phyloP scores from a whole-genome alignment of 116 monocot genomes.

The Phalaenopsis hybrid region DNA sequence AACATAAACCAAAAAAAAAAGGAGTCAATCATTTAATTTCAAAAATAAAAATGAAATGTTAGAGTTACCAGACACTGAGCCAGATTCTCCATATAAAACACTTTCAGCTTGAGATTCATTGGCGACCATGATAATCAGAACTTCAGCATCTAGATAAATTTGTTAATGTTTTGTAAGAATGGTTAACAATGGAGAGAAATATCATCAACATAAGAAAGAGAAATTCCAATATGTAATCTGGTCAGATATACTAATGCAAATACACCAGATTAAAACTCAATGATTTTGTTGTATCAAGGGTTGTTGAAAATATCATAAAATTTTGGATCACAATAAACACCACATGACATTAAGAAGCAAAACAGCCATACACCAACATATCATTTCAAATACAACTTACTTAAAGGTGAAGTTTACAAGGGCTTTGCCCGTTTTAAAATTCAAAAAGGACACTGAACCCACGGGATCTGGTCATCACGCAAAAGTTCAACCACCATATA shows the following conservation, averaged over 20 bases:
- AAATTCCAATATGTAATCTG: background rate
- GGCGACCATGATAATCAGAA: conserved; percentile 92
- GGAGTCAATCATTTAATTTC: conserved; percentile 6
- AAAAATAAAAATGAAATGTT: conserved; percentile 11
- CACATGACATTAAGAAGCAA: background rate
- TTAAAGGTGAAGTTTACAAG: background rate
- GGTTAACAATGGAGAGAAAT: background rate
- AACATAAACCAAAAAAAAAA: conserved; percentile 8
- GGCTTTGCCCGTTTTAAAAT: background rate
- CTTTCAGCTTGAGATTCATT: conserved; percentile 88
- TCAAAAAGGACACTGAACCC: background rate
- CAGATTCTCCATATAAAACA: conserved; percentile 70
- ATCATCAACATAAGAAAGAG: background rate
- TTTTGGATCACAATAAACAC: background rate
- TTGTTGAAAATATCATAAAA: background rate
- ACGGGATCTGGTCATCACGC: background rate
- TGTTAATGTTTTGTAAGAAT: background rate
- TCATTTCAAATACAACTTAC: background rate
- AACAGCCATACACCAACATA: background rate
- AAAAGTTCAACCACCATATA: background rate
- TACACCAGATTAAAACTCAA: background rate
- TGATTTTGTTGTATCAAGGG: background rate
- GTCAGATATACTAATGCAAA: background rate
- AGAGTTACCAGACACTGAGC: conserved; percentile 62
- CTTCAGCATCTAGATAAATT: conserved; percentile 59